Evolutionary conservation across 768 basidiomycete genomes (phyloP).

Genomic region (Termitomyces heimii): DNA sequence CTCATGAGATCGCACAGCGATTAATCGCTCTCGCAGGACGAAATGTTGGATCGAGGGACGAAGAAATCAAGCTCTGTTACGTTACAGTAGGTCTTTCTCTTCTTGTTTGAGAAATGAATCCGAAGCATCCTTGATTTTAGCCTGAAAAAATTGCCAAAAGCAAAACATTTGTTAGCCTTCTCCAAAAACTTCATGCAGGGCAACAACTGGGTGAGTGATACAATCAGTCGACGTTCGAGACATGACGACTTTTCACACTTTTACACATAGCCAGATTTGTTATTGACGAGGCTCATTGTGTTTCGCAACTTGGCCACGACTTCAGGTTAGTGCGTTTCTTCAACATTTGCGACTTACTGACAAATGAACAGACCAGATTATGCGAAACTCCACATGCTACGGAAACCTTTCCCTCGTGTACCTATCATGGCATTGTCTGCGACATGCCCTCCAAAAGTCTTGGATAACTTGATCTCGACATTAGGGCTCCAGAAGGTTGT

Average conservation of each 20-base stretch:
- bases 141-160: conserved; percentile 84
- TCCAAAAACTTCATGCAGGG: conserved; percentile 60
- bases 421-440: conserved; percentile 84
- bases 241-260: neutral
- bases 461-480: conserved; percentile 69
- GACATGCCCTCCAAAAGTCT: conserved; percentile 75
- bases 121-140: conserved; percentile 30
- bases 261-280: conserved; percentile 62
- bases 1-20: conserved; percentile 39
- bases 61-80: conserved; percentile 72
- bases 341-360: neutral
- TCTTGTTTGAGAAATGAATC: neutral
- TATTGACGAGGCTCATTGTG: conserved; percentile 87
- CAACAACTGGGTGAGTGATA: conserved; percentile 48
- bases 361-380: conserved; percentile 66
- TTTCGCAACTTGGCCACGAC: conserved; percentile 78
- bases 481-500: conserved; percentile 56
- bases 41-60: conserved; percentile 18
- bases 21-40: conserved; percentile 40
- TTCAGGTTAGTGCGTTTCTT: conserved; percentile 49
- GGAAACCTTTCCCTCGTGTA: conserved; percentile 67
- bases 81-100: conserved; percentile 62
- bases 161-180: conserved; percentile 54
- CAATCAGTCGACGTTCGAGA: neutral
- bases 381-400: conserved; percentile 66